These are phyloP conservation scores for Nothophoma quercina DNA, from an alignment of 2,329 filamentous ascomycete species.

Conservation along the genomic window DNA sequence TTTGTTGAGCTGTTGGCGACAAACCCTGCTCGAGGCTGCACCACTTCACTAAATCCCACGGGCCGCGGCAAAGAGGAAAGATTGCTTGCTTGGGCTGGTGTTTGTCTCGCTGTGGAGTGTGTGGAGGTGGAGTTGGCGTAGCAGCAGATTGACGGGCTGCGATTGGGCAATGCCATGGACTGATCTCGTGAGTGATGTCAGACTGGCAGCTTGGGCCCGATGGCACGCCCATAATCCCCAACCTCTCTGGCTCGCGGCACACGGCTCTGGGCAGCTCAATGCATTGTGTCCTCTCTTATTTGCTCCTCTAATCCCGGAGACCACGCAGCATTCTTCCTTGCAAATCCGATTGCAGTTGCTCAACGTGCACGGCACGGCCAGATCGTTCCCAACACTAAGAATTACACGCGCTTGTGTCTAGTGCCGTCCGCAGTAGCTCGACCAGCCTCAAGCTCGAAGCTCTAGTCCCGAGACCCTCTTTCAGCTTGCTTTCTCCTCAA, in stretches of 20 bases:
- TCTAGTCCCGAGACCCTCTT: conserved; percentile 27
- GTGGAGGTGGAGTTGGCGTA: conserved; percentile 16
- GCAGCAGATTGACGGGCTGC: background rate
- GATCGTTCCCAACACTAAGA: conserved; percentile 27
- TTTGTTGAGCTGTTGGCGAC: conserved; percentile 39
- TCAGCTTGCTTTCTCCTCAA: conserved; percentile 25
- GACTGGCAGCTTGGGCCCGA: conserved; percentile 7
- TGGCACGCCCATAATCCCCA: conserved; percentile 6
- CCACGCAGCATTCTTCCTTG: conserved; percentile 15
- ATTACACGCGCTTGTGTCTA: conserved; percentile 38
- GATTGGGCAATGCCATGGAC: conserved; percentile 14
- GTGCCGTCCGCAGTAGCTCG: conserved; percentile 39
- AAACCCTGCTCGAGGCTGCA: conserved; percentile 26
- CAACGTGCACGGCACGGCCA: conserved; percentile 28
- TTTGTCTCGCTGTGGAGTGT: conserved; percentile 10
- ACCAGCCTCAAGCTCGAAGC: conserved; percentile 20
- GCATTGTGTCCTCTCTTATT: conserved; percentile 15
- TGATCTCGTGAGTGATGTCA: conserved; percentile 18
- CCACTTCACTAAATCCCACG: conserved; percentile 11
- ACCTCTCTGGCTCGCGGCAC: conserved; percentile 13
- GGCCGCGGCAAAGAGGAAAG: conserved; percentile 18
- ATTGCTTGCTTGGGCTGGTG: conserved; percentile 21
- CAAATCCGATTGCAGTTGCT: conserved; percentile 23
- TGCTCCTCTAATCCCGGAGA: conserved; percentile 9
- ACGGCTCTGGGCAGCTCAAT: conserved; percentile 12